phyloP scores from a whole-genome alignment of 495 filamentous ascomycete genomes.

The Annulohypoxylon maeteangense region DNA sequence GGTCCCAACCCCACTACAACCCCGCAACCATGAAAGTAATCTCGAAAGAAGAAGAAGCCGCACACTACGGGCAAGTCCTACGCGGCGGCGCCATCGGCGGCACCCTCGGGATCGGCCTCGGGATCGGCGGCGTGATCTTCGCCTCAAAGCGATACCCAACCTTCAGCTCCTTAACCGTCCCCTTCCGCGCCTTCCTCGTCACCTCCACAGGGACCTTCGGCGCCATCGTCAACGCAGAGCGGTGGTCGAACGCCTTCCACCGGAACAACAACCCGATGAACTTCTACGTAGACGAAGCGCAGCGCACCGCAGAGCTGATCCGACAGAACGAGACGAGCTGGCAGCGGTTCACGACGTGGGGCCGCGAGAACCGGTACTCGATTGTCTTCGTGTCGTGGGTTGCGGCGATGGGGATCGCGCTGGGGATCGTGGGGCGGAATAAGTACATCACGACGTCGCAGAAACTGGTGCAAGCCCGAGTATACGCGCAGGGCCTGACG shows the following conservation, averaged over 20 bases:
- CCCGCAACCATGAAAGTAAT: slow-evolving; percentile 84
- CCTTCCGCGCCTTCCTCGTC: slow-evolving; percentile 91
- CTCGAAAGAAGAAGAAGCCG: slow-evolving; percentile 88
- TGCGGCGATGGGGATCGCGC: slow-evolving; percentile 78
- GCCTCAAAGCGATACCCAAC: slow-evolving; percentile 73
- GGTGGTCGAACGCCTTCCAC: slow-evolving; percentile 79
- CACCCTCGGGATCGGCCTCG: slow-evolving; percentile 69
- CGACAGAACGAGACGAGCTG: slow-evolving; percentile 60
- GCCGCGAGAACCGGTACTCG: slow-evolving; percentile 83
- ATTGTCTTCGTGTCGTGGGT: slow-evolving; percentile 90
- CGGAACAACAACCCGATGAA: slow-evolving; percentile 70
- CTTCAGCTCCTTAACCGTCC: slow-evolving; percentile 82
- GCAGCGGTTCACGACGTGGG: slow-evolving; percentile 65
- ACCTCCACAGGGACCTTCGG: slow-evolving; percentile 83
- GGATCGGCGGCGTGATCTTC: slow-evolving; percentile 69
- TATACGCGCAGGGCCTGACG: slow-evolving; percentile 97
- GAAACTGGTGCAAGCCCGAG: slow-evolving; percentile 96
- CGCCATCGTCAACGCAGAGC: slow-evolving; percentile 87
- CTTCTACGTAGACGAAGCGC: slow-evolving; percentile 71
- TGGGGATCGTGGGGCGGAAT: slow-evolving; percentile 82
- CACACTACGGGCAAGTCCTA: slow-evolving; percentile 72
- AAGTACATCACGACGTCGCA: slow-evolving; percentile 78
- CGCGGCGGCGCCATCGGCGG: slow-evolving; percentile 81
- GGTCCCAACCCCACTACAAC: not conserved
- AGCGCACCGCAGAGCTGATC: slow-evolving; percentile 52